Evolutionary conservation across 495 filamentous ascomycete species (phyloP), one percentile per base, ranked within the genome.

Genomic region (Penicillium paradoxum): DNA sequence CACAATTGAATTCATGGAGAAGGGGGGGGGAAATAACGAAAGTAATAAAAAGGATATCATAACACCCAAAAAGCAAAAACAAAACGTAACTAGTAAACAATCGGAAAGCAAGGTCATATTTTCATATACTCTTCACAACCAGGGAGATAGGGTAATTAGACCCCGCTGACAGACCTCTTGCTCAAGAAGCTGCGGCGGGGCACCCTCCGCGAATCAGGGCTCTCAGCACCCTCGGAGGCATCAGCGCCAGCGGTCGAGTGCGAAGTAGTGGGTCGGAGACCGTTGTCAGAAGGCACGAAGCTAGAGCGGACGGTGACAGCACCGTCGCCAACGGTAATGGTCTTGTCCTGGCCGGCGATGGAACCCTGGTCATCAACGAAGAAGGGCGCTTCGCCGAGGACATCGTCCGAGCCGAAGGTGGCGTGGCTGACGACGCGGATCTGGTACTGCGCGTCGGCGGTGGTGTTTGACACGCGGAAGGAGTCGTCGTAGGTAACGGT

Each of bases 381-480:
- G 75, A 96, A 95, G n/a, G 85, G 56, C 0, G 76, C 79, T 58
- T 97, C 91, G 38, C 93, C 93, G 9, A 97, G 75, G 25, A 83
- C 76, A 39, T 86, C 82, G 60, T 96, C 91, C 34, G 79, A 85
- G 34, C 88, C 83, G 60, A 97, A 90, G 4, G 85, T 87, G 55
- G 86, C 80, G 64, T 96, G 88, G 60, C 88, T 83, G 54, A 89
- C 87, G 44, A 91, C 93, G 49, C 85, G 78, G 43, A 99, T 63
- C 66, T 88, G 84, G 74, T 96, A 97, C 65, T 88, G 84, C 36
- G 88, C 80, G 62, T 96, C 93, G 5, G 92, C 84, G 6, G 85
- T 82, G 60, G 88, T 91, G 50, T 72, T 60, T 32, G 78, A 74
- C 43, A 90, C 79, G 52, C 82, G 86, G 76, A 91, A 91, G 18